Conservation (phyloP, 352 stramenopile genomes). For the Phytophthora meadii region DNA sequence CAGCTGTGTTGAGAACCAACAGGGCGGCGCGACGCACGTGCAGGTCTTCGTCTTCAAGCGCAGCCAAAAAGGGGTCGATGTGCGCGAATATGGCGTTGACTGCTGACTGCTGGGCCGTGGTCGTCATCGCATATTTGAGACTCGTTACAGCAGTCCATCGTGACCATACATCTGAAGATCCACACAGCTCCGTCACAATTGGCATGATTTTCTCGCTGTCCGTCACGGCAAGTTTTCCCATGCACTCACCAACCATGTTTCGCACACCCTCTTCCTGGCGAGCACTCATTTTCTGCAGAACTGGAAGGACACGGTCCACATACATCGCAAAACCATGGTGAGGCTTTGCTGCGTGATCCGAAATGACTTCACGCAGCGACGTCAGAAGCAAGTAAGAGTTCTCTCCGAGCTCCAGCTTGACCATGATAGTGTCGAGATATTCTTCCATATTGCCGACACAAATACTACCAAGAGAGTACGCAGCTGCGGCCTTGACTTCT, state of each 20-base stretch:
- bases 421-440: slow-evolving; percentile 93
- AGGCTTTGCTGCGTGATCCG: slow-evolving; percentile 74
- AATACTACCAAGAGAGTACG: slow-evolving; percentile 96
- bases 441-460: slow-evolving; percentile 94
- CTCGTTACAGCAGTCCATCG: slow-evolving; percentile 94
- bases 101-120: slow-evolving; percentile 37
- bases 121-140: slow-evolving; percentile 90
- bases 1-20: slow-evolving; percentile 96
- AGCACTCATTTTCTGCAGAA: slow-evolving; percentile 93
- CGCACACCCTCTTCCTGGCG: slow-evolving; percentile 95
- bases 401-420: slow-evolving; percentile 88
- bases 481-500: slow-evolving; percentile 96
- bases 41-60: slow-evolving; percentile 96
- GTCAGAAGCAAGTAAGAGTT: slow-evolving; percentile 98
- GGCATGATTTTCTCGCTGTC: slow-evolving; percentile 90
- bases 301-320: slow-evolving; percentile 91
- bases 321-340: slow-evolving; percentile 80
- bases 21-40: slow-evolving; percentile 95
- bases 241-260: slow-evolving; percentile 98
- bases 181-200: slow-evolving; percentile 86
- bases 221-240: slow-evolving; percentile 95
- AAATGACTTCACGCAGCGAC: slow-evolving; percentile 96
- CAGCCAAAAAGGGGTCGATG: slow-evolving; percentile 91
- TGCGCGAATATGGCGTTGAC: slow-evolving; percentile 64
- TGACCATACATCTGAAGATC: slow-evolving; percentile 55